Evolutionary conservation across 1,139 yeast species (phyloP).

Genomic region (Geotrichum klebahnii): DNA sequence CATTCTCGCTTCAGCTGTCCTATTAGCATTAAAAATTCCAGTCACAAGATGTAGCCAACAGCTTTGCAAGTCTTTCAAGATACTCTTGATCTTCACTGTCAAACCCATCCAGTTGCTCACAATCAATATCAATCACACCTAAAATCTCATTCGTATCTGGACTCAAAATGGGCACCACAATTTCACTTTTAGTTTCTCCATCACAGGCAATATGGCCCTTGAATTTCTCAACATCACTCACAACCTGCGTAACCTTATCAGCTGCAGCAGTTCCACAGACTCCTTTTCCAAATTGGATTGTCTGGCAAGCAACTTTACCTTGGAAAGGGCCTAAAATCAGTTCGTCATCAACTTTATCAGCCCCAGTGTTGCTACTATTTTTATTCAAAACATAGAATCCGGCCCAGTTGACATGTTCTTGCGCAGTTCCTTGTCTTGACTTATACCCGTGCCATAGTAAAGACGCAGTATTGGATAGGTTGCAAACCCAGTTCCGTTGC

Average conservation of each 20-base stretch:
- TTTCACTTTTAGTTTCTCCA: conserved; percentile 88
- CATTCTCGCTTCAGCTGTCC: not conserved
- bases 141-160: conserved; percentile 43
- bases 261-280: conserved; percentile 87
- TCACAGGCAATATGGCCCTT: conserved; percentile 98
- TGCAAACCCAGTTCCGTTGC: conserved; percentile 81
- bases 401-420: conserved; percentile 71
- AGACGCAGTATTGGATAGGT: conserved; percentile 79
- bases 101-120: conserved; percentile 61
- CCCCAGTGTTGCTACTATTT: conserved; percentile 23
- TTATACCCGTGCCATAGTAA: conserved; percentile 84
- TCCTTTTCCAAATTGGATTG: conserved; percentile 71
- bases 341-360: conserved; percentile 37
- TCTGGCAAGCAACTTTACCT: conserved; percentile 94
- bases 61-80: conserved; percentile 56
- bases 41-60: conserved; percentile 51
- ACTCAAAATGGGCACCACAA: conserved; percentile 74
- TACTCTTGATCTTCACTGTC: conserved; percentile 55
- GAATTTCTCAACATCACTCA: conserved; percentile 65
- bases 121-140: conserved; percentile 88
- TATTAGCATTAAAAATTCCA: conserved; percentile 26
- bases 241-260: conserved; percentile 59
- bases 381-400: conserved; percentile 72
- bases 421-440: conserved; percentile 42
- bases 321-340: conserved; percentile 88